Evolutionary conservation across 768 basidiomycete species (phyloP).

Genomic region (Lactarius hengduanensis): DNA sequence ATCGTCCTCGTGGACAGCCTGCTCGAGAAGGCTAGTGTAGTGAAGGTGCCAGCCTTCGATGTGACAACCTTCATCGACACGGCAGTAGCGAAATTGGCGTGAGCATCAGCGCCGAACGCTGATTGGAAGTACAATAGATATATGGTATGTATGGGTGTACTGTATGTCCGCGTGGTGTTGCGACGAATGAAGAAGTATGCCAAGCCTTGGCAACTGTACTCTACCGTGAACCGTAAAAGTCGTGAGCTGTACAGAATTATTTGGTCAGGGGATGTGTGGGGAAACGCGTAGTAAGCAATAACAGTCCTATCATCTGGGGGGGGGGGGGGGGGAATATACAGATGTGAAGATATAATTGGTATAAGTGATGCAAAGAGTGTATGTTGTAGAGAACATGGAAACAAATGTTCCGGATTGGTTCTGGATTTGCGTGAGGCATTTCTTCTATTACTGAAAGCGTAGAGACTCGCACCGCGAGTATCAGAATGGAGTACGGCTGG

Average conservation of each 20-base stretch:
- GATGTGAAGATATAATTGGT: not conserved
- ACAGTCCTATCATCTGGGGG: not conserved
- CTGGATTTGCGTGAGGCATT: not conserved
- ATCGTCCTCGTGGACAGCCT: slow-evolving; percentile 44
- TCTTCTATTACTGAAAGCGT: not conserved
- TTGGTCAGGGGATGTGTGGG: not conserved
- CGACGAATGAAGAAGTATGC: not conserved
- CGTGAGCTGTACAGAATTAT: not conserved
- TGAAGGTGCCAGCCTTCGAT: slow-evolving; percentile 46
- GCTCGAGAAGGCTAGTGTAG: slow-evolving; percentile 74
- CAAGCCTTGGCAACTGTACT: not conserved
- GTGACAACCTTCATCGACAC: slow-evolving; percentile 24
- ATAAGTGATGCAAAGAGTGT: not conserved
- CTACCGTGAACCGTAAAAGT: not conserved
- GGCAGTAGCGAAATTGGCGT: slow-evolving; percentile 18
- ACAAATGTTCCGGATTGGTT: not conserved
- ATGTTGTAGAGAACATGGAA: not conserved
- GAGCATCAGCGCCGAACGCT: slow-evolving; percentile 2
- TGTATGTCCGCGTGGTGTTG: slow-evolving; percentile 1
- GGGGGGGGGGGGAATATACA: not conserved
- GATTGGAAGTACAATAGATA: not conserved
- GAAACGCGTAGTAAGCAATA: not conserved
- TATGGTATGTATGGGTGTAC: slow-evolving; percentile 1
- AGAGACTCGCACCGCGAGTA: not conserved
- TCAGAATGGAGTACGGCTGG: not conserved